Percentiles rank a stretch among this genome's conserved stretches.
Conservation (phyloP, 2,329 filamentous ascomycete genomes). For the Diaporthe ilicicola region DNA sequence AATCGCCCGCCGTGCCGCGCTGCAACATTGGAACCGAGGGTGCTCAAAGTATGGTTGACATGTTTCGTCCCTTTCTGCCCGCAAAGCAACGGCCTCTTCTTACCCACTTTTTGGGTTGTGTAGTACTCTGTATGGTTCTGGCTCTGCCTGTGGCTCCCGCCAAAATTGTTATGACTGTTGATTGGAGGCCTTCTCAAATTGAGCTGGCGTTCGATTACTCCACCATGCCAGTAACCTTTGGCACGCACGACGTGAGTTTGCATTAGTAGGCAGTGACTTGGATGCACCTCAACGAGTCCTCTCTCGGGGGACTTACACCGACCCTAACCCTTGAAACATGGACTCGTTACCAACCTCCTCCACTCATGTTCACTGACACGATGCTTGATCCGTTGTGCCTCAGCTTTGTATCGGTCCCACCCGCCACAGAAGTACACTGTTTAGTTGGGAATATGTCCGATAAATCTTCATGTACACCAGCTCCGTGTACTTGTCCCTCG, state of each 20-base stretch:
- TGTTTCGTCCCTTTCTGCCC: conserved; percentile 22
- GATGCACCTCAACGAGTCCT: background rate
- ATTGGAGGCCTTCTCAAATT: background rate
- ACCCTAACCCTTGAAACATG: conserved; percentile 6
- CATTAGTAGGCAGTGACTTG: no score
- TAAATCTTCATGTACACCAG: no score
- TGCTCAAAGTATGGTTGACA: conserved; percentile 8
- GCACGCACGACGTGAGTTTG: background rate
- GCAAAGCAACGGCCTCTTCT: background rate
- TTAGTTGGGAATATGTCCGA: background rate
- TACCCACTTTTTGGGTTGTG: background rate
- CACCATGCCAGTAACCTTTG: background rate
- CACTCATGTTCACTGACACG: background rate
- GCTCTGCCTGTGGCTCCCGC: background rate
- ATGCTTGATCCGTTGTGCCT: background rate
- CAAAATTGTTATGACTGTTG: background rate
- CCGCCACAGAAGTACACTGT: background rate
- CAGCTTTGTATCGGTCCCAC: no score
- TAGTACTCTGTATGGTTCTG: background rate
- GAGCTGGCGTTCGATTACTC: background rate
- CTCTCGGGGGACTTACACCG: background rate
- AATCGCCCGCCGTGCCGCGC: background rate
- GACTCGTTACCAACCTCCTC: background rate
- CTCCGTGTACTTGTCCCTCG: background rate
- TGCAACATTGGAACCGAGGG: background rate